Conservation (phyloP, 1,284 basidiomycete genomes). For the Mycena citricolor region DNA sequence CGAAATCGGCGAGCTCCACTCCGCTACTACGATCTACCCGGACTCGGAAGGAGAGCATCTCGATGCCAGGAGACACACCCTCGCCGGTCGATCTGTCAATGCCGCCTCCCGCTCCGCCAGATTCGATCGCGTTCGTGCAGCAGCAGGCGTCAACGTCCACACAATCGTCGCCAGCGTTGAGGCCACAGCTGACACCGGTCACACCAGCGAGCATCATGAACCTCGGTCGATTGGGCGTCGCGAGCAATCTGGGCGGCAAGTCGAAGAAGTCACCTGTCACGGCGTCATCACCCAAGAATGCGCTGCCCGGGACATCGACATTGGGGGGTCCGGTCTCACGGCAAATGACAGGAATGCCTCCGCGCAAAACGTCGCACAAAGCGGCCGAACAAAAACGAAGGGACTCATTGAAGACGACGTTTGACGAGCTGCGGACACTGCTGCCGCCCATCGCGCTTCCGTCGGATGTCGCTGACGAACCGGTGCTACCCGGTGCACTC, state of each 20-base stretch:
- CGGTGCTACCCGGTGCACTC: slow-evolving; percentile 78
- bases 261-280: slow-evolving; percentile 28
- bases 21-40: slow-evolving; percentile 53
- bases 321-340: slow-evolving; percentile 25
- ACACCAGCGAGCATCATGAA: slow-evolving; percentile 90
- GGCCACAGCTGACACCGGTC: slow-evolving; percentile 62
- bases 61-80: slow-evolving; percentile 58
- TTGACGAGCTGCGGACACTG: slow-evolving; percentile 88
- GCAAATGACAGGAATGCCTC: slow-evolving; percentile 29
- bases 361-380: slow-evolving; percentile 90
- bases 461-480: slow-evolving; percentile 58
- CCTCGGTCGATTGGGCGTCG: slow-evolving; percentile 58
- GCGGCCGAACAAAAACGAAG: slow-evolving; percentile 96
- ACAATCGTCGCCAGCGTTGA: slow-evolving; percentile 27
- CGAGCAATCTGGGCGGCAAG: slow-evolving; percentile 23
- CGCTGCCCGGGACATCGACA: slow-evolving; percentile 60
- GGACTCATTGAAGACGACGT: slow-evolving; percentile 93
- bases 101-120: slow-evolving; percentile 55
- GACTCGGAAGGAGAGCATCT: slow-evolving; percentile 40
- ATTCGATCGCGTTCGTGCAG: slow-evolving; percentile 4
- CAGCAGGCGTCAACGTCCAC: slow-evolving; percentile 2
- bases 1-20: slow-evolving; percentile 62
- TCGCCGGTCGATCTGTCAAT: slow-evolving; percentile 83
- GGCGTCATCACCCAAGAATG: slow-evolving; percentile 49
- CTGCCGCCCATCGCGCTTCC: slow-evolving; percentile 88